These are phyloP conservation scores for Aureobasidium lini DNA, from an alignment of 2,329 filamentous ascomycete genomes.

Conservation along the genomic window DNA sequence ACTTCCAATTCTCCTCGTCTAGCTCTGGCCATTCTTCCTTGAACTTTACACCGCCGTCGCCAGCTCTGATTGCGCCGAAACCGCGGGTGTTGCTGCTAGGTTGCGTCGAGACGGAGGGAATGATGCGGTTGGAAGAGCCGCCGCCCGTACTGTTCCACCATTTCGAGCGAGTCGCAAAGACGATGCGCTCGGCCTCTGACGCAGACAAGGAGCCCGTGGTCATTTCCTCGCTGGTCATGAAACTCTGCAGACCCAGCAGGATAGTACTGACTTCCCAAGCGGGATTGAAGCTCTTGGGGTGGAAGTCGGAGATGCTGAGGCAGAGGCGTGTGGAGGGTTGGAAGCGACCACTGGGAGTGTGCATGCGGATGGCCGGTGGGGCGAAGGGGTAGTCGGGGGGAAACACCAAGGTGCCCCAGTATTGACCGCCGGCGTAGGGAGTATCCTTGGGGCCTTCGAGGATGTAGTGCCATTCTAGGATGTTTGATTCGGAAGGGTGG, in stretches of 20 bases:
- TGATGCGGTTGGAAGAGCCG: slow-evolving; percentile 54
- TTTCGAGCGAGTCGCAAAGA: slow-evolving; percentile 66
- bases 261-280: slow-evolving; percentile 98
- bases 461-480: slow-evolving; percentile 45
- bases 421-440: slow-evolving; percentile 89
- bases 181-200: slow-evolving; percentile 66
- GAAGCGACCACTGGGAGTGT: slow-evolving; percentile 92
- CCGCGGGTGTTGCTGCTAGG: slow-evolving; percentile 48
- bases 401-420: slow-evolving; percentile 96
- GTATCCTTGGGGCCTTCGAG: slow-evolving; percentile 91
- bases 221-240: slow-evolving; percentile 99
- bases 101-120: slow-evolving; percentile 44
- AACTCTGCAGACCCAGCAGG: slow-evolving; percentile 83
- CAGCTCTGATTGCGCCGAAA: slow-evolving; percentile 73
- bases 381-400: slow-evolving; percentile 96
- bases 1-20: slow-evolving; percentile 82
- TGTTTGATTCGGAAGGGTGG: slow-evolving; percentile 28
- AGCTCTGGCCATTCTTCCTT: slow-evolving; percentile 81
- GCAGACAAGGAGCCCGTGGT: slow-evolving; percentile 85
- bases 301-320: slow-evolving; percentile 94
- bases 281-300: slow-evolving; percentile 95
- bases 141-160: slow-evolving; percentile 98
- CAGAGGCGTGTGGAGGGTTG: slow-evolving; percentile 87
- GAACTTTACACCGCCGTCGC: slow-evolving; percentile 90
- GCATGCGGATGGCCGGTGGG: slow-evolving; percentile 96